Conservation (phyloP, 306 rosid species). For the Fragaria ananassa region DNA sequence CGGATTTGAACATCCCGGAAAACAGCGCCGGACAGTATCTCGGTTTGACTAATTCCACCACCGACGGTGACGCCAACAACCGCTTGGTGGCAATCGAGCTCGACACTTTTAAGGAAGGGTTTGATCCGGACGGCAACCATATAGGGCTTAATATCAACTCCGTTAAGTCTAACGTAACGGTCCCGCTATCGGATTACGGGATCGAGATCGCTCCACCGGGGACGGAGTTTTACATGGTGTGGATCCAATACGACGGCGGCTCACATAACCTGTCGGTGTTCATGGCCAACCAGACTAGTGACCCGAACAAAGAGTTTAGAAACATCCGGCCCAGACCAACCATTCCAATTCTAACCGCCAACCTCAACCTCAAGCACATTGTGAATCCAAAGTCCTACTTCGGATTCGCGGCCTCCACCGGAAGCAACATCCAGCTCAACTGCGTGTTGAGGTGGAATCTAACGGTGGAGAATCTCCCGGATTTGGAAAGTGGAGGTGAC, state of each 20-base stretch:
- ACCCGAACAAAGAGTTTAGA: no score
- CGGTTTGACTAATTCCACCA: constrained; percentile 66
- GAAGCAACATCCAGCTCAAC: constrained; percentile 41
- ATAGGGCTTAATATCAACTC: constrained; percentile 61
- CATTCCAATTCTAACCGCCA: constrained; percentile 32
- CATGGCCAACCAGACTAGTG: constrained; percentile 38
- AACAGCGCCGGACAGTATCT: constrained; percentile 52
- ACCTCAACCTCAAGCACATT: constrained; percentile 27
- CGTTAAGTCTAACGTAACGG: constrained; percentile 34
- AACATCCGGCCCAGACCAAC: constrained; percentile 36
- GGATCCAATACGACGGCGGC: constrained; percentile 58
- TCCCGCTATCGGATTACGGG: constrained; percentile 25
- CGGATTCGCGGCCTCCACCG: constrained; percentile 76
- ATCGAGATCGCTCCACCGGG: constrained; percentile 43
- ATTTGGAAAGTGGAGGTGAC: neutral
- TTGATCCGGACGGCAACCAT: constrained; percentile 61
- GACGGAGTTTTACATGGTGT: constrained; percentile 33
- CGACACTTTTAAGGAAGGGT: constrained; percentile 57
- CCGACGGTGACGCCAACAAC: constrained; percentile 50
- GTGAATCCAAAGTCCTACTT: constrained; percentile 43
- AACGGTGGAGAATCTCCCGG: constrained; percentile 40
- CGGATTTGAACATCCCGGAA: constrained; percentile 26
- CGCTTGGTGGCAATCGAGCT: constrained; percentile 58
- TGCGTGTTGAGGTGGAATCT: constrained; percentile 68
- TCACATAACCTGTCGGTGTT: constrained; percentile 31